These are phyloP conservation scores for Teunomyces lycoperdinae DNA, from an alignment of 805 yeast genomes.

Conservation along the genomic window DNA sequence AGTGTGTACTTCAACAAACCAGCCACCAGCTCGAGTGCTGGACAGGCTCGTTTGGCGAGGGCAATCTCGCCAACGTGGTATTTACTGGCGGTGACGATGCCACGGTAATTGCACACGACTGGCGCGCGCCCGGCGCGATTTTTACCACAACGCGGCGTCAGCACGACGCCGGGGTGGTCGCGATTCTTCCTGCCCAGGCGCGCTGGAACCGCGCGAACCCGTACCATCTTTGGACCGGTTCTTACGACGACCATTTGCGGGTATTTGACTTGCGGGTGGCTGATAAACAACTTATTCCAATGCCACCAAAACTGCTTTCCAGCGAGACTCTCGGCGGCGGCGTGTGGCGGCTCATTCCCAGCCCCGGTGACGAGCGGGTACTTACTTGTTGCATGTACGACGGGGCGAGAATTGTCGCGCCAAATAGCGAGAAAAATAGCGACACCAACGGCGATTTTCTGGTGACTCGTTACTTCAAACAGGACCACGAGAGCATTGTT, in stretches of 20 bases:
- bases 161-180: slow-evolving; percentile 90
- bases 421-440: slow-evolving; percentile 9
- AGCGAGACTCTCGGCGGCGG: slow-evolving; percentile 74
- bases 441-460: slow-evolving; percentile 15
- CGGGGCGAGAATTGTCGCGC: slow-evolving; percentile 71
- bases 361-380: slow-evolving; percentile 44
- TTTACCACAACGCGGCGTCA: slow-evolving; percentile 48
- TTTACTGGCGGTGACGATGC: slow-evolving; percentile 94
- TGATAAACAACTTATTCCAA: slow-evolving; percentile 25
- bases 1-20: slow-evolving; percentile 24
- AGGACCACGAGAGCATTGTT: slow-evolving; percentile 86
- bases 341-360: slow-evolving; percentile 86
- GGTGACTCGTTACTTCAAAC: slow-evolving; percentile 47
- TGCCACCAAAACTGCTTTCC: no score
- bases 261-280: slow-evolving; percentile 69
- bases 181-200: slow-evolving; percentile 52
- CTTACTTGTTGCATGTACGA: slow-evolving; percentile 93
- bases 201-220: slow-evolving; percentile 46
- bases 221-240: slow-evolving; percentile 74
- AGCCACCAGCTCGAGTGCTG: slow-evolving; percentile 80
- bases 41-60: slow-evolving; percentile 74
- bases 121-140: slow-evolving; percentile 36
- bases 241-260: slow-evolving; percentile 81
- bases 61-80: slow-evolving; percentile 53
- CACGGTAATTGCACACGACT: slow-evolving; percentile 69